Evolutionary conservation across 352 stramenopile species (phyloP), one percentile per base, ranked within the genome.

Genomic region (Globisporangium acanthophoron): DNA sequence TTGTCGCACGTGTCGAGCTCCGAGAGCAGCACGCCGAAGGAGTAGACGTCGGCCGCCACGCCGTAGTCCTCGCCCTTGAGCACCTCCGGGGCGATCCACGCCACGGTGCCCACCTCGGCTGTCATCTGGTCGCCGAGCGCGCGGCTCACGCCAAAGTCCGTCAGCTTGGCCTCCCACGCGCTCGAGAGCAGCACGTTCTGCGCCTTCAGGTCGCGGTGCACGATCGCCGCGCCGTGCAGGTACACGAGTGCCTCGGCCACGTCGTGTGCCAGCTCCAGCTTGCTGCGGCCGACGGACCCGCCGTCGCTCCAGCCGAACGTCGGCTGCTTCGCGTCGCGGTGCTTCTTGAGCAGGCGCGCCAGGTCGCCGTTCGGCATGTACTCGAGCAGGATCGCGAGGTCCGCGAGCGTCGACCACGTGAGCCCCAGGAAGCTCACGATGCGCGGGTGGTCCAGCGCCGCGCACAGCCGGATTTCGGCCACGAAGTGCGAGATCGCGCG

Each of bases 151-250:
- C 64, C 64, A 44, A 70, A 70, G 47, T 70, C 64, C 18, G 60
- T 70, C 29, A 70, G 54, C 46, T 70, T 70, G 3, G 61, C 65
- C 6, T 61, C 61, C 45, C 40, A 69, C 15, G 43, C 41, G 31
- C 67, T 75, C 56, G 60, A 77, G 15, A 87, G 48, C 29, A 87
- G 55, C 49, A 87, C 73, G 49, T 85, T 87, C 56, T 78, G 65
- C 6, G 77, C 66, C 50, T 87, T 87, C 31, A 87, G 31, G 53
- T 87, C 77, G 50, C 74, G 77, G 33, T 87, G 77, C 48, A 85
- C 76, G 5, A 87, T 66, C 4, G 55, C 73, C 31, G 48, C 43
- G 24, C 59, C 62, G 44, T 78, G 70, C 40, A 78, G 44, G 40
- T 76, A 78, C 56, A 69, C 33, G 21, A 78, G 55, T 24, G 59